These are phyloP conservation scores for Xylaria sp. DNA, from an alignment of 2,329 filamentous ascomycete species.

Conservation along the genomic window DNA sequence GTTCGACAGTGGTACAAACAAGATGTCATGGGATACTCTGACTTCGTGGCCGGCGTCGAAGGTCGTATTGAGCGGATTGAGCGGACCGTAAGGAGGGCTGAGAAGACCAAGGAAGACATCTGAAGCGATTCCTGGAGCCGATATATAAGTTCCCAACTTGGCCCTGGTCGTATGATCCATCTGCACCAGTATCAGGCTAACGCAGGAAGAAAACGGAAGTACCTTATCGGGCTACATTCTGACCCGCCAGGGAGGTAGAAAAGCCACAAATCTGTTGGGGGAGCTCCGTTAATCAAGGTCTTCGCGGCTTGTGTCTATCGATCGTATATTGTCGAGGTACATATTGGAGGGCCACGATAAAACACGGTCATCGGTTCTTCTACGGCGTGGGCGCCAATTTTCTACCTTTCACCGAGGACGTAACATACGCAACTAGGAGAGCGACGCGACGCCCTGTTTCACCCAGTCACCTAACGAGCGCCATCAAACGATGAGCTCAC, in stretches of 20 bases:
- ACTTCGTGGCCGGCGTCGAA: slow-evolving; percentile 74
- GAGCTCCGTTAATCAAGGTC: background rate
- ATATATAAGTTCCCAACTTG: background rate
- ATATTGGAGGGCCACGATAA: background rate
- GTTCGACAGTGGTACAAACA: slow-evolving; percentile 77
- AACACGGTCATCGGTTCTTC: background rate
- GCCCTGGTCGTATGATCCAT: background rate
- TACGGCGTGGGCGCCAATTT: background rate
- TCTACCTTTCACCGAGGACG: background rate
- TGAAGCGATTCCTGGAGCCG: slow-evolving; percentile 20
- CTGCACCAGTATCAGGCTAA: background rate
- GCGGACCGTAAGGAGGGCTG: slow-evolving; percentile 66
- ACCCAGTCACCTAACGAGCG: background rate
- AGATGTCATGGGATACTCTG: slow-evolving; percentile 69
- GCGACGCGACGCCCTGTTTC: background rate
- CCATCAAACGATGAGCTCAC: background rate
- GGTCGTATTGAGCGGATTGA: slow-evolving; percentile 69
- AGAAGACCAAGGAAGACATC: slow-evolving; percentile 61
- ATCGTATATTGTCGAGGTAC: background rate
- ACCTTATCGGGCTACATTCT: background rate
- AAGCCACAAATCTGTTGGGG: background rate
- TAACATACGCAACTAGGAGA: background rate
- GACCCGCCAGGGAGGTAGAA: background rate
- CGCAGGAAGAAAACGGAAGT: background rate
- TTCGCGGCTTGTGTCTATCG: background rate